A percentile compares a stretch with the other conserved stretches of the same genome.
These are phyloP conservation scores for Nitzschia sp. DNA, from an alignment of 108 stramenopile species.

Conservation along the genomic window DNA sequence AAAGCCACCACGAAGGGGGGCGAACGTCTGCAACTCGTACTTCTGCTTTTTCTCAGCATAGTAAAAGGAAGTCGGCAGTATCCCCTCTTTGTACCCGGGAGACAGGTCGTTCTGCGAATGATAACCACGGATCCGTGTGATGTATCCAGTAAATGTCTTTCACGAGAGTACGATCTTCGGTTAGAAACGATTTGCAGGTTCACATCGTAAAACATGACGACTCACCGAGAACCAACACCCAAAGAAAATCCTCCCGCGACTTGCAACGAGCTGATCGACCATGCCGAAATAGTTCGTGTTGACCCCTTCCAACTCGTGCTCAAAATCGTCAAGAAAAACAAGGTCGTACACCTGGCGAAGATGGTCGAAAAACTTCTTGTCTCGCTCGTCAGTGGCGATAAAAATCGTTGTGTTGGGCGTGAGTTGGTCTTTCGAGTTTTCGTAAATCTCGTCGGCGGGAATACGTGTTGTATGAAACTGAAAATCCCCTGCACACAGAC, in stretches of 20 bases:
- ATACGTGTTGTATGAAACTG: slow-evolving; percentile 78
- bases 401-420: slow-evolving; percentile 59
- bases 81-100: slow-evolving; percentile 49
- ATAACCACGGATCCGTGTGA: slow-evolving; percentile 73
- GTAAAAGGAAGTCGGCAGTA: slow-evolving; percentile 51
- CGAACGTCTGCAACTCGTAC: slow-evolving; percentile 51
- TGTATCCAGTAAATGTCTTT: slow-evolving; percentile 66
- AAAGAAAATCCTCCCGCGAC: slow-evolving; percentile 59
- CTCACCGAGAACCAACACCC: slow-evolving; percentile 40
- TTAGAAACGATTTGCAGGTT: too few species aligned
- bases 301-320: slow-evolving; percentile 38
- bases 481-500: too few species aligned
- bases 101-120: slow-evolving; percentile 50
- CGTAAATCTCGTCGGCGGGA: slow-evolving; percentile 57
- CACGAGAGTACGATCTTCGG: too few species aligned
- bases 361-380: slow-evolving; percentile 81
- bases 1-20: slow-evolving; percentile 43
- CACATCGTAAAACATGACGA: too few species aligned
- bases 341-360: slow-evolving; percentile 66
- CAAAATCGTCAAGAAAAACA: slow-evolving; percentile 81
- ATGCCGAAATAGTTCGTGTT: slow-evolving; percentile 79
- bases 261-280: slow-evolving; percentile 89
- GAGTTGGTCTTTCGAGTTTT: slow-evolving; percentile 56
- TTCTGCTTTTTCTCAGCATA: slow-evolving; percentile 54
- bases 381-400: slow-evolving; percentile 86